Conservation (phyloP, 257 asterid genomes). For the Solanum peruvianum region DNA sequence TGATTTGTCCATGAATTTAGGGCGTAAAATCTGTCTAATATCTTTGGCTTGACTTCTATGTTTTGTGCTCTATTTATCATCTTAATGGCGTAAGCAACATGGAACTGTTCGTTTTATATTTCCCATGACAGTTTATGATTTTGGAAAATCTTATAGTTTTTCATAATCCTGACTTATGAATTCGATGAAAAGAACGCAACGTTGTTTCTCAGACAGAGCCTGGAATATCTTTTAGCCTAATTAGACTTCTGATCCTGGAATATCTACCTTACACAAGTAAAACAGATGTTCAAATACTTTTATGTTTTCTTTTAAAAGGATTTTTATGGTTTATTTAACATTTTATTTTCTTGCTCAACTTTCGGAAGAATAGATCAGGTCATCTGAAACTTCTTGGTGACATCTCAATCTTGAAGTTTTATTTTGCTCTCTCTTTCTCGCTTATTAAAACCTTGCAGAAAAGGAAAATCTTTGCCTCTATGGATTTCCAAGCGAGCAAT, state of each 20-base stretch:
- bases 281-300: neutral
- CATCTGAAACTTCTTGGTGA: neutral
- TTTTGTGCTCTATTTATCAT: neutral
- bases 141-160: neutral
- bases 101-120: neutral
- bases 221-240: neutral
- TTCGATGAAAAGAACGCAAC: neutral
- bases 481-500: slow-evolving; percentile 26
- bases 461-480: slow-evolving; percentile 36
- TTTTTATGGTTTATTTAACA: neutral
- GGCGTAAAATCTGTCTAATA: neutral
- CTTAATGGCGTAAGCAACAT: neutral
- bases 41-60: neutral
- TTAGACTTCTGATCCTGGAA: neutral
- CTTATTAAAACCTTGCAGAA: slow-evolving; percentile 9
- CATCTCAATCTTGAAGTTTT: neutral
- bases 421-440: neutral
- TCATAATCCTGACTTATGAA: neutral
- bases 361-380: neutral
- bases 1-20: neutral
- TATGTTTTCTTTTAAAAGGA: neutral
- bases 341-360: neutral
- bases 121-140: neutral
- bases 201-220: neutral
- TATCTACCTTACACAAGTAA: neutral